These are phyloP conservation scores for Calonectria montana DNA, from an alignment of 2,329 filamentous ascomycete species.

Conservation along the genomic window DNA sequence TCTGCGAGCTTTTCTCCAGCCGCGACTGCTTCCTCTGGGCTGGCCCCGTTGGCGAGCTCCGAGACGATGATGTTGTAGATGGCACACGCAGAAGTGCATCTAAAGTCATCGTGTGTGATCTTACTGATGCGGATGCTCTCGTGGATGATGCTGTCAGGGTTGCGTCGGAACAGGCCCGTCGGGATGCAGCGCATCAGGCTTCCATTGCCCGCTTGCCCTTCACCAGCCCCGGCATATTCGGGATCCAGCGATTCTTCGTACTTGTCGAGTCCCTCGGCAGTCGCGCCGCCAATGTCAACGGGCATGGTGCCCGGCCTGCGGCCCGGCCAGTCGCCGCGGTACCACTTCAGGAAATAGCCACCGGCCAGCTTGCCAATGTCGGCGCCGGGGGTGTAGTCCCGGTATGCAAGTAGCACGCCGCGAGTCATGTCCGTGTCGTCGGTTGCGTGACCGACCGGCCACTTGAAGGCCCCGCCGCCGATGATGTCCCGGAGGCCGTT, in stretches of 20 bases:
- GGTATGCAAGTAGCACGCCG: constrained; percentile 57
- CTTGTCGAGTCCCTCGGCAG: constrained; percentile 41
- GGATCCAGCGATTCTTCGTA: constrained; percentile 46
- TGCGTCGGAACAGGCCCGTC: constrained; percentile 53
- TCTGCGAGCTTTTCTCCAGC: constrained; percentile 39
- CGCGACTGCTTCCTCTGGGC: constrained; percentile 42
- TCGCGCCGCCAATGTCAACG: constrained; percentile 51
- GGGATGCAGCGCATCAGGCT: constrained; percentile 61
- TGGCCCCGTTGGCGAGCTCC: constrained; percentile 43
- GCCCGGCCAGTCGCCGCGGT: constrained; percentile 55
- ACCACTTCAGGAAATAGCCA: constrained; percentile 55
- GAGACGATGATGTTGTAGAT: constrained; percentile 54
- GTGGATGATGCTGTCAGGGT: constrained; percentile 38
- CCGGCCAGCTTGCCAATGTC: constrained; percentile 51
- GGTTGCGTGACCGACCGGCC: constrained; percentile 57
- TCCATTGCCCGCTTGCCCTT: constrained; percentile 56
- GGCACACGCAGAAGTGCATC: constrained; percentile 51
- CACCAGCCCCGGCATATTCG: constrained; percentile 50
- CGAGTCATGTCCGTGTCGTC: constrained; percentile 62
- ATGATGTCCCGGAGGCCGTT: constrained; percentile 53
- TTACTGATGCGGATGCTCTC: constrained; percentile 52
- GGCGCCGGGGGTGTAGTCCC: constrained; percentile 33
- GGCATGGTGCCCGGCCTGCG: constrained; percentile 48
- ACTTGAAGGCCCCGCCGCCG: constrained; percentile 57
- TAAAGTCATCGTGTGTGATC: constrained; percentile 52